These are phyloP conservation scores for Andrographis paniculata DNA, from an alignment of 305 asterid genomes.

Conservation along the genomic window DNA sequence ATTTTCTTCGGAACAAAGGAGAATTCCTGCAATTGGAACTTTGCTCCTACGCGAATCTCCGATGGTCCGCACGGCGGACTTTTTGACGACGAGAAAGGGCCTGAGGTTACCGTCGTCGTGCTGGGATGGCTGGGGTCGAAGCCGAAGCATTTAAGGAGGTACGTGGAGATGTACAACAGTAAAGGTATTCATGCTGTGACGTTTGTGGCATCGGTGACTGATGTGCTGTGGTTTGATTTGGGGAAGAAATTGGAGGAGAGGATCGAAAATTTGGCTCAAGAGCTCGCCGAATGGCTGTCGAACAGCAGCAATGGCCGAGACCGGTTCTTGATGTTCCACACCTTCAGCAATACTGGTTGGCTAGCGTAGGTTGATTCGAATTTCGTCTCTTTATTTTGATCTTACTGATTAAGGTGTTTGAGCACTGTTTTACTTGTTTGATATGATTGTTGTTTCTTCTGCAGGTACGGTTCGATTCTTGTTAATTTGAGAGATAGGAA, in stretches of 20 bases:
- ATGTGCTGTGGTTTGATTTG: slow-evolving; percentile 67
- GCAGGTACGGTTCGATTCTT: slow-evolving; percentile 81
- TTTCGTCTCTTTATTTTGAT: slow-evolving; percentile 7
- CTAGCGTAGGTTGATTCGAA: slow-evolving; percentile 61
- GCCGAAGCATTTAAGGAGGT: slow-evolving; percentile 67
- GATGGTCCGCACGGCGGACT: slow-evolving; percentile 13
- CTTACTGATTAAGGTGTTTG: background rate
- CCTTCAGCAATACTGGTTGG: slow-evolving; percentile 95
- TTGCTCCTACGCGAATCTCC: slow-evolving; percentile 18
- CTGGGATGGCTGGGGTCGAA: slow-evolving; percentile 84
- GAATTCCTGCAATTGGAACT: slow-evolving; percentile 38
- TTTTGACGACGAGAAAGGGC: slow-evolving; percentile 20
- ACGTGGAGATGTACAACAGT: slow-evolving; percentile 52
- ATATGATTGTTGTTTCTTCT: background rate
- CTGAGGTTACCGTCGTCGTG: slow-evolving; percentile 65
- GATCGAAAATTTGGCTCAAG: slow-evolving; percentile 36
- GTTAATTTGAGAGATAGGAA: slow-evolving; percentile 40
- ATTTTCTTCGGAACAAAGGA: slow-evolving; percentile 29
- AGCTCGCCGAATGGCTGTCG: slow-evolving; percentile 59
- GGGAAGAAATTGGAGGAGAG: slow-evolving; percentile 61
- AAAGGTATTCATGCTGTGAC: slow-evolving; percentile 62
- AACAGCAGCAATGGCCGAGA: slow-evolving; percentile 39
- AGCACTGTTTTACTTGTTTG: background rate
- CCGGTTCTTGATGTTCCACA: slow-evolving; percentile 62
- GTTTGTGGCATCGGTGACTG: slow-evolving; percentile 58